A percentile compares a stretch with the other conserved stretches of the same genome.
Evolutionary conservation across 202 grass and related monocot genomes (phyloP).

Genomic region (Hordeum pubiflorum): DNA sequence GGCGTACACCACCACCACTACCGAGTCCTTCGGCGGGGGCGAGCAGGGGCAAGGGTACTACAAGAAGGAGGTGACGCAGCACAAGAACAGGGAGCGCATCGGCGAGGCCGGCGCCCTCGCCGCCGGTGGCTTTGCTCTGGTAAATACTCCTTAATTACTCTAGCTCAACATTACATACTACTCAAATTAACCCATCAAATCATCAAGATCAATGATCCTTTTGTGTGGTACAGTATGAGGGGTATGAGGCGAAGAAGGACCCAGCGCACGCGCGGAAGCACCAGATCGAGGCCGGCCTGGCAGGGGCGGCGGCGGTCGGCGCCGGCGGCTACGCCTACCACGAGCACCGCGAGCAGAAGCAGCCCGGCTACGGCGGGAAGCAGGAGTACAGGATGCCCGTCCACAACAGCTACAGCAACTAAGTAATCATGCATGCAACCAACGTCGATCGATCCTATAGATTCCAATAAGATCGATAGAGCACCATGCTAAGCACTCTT

Average conservation of each 20-base stretch:
- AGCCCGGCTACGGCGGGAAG: conserved; percentile 21
- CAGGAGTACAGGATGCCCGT: conserved; percentile 3
- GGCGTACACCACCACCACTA: not conserved
- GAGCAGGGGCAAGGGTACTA: not conserved
- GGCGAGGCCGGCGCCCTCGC: not conserved
- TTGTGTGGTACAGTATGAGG: conserved; percentile 39
- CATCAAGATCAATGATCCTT: not conserved
- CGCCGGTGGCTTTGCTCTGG: not conserved
- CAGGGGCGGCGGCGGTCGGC: conserved; percentile 30
- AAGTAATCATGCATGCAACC: not conserved
- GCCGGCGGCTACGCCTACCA: conserved; percentile 57
- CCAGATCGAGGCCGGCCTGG: conserved; percentile 51
- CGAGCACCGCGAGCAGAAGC: conserved; percentile 64
- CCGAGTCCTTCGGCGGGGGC: not conserved
- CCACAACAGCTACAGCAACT: conserved; percentile 23
- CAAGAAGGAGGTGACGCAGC: not conserved
- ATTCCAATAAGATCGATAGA: not conserved
- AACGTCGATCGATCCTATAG: not conserved
- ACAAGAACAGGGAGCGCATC: not conserved
- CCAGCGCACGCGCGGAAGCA: conserved; percentile 44
- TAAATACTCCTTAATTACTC: not conserved
- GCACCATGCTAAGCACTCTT: not conserved
- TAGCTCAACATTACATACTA: not conserved
- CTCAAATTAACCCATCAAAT: not conserved
- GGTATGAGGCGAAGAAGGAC: conserved; percentile 53